Percentiles rank a stretch among this genome's conserved stretches.
Evolutionary conservation across 2,329 filamentous ascomycete species (phyloP).

Genomic region (Akanthomyces uredinophilus): DNA sequence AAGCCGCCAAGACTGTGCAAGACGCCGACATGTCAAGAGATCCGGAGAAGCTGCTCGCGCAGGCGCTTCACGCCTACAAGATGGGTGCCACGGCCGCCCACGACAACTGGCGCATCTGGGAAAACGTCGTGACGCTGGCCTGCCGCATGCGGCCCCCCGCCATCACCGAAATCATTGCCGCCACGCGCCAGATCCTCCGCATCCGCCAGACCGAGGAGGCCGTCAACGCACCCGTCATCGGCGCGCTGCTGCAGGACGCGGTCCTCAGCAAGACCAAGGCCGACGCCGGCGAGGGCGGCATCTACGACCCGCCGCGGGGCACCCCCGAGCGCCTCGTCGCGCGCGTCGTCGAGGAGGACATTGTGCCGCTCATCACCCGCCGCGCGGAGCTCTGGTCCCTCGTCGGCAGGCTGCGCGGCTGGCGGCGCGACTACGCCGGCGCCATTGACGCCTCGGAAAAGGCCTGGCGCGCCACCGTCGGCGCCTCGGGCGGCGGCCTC

Average conservation of each 20-base stretch:
- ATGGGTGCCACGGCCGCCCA: conserved; percentile 77
- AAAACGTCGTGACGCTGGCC: conserved; percentile 87
- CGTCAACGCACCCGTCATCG: conserved; percentile 69
- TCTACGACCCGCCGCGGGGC: conserved; percentile 45
- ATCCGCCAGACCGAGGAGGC: conserved; percentile 74
- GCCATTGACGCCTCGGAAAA: conserved; percentile 84
- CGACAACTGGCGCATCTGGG: conserved; percentile 91
- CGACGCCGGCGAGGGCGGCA: conserved; percentile 23
- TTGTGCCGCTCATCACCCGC: conserved; percentile 80
- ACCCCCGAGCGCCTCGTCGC: conserved; percentile 59
- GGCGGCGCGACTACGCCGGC: conserved; percentile 62
- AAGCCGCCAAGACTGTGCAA: conserved; percentile 26
- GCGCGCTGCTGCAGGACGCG: conserved; percentile 66
- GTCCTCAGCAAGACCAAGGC: conserved; percentile 43
- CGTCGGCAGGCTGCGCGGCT: conserved; percentile 66
- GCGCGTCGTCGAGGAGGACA: conserved; percentile 65
- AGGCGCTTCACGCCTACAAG: conserved; percentile 81
- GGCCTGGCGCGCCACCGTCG: conserved; percentile 71
- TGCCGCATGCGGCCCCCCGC: conserved; percentile 71
- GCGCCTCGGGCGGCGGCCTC: conserved; percentile 43
- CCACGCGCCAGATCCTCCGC: conserved; percentile 68
- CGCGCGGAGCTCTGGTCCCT: conserved; percentile 73
- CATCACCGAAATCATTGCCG: conserved; percentile 69
- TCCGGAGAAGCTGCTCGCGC: conserved; percentile 58
- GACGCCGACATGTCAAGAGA: conserved; percentile 31